A percentile compares a stretch with the other conserved stretches of the same genome.
Evolutionary conservation across 225 moss, liverwort and hornwort species (phyloP).

Genomic region (Physcomitrium patens): DNA sequence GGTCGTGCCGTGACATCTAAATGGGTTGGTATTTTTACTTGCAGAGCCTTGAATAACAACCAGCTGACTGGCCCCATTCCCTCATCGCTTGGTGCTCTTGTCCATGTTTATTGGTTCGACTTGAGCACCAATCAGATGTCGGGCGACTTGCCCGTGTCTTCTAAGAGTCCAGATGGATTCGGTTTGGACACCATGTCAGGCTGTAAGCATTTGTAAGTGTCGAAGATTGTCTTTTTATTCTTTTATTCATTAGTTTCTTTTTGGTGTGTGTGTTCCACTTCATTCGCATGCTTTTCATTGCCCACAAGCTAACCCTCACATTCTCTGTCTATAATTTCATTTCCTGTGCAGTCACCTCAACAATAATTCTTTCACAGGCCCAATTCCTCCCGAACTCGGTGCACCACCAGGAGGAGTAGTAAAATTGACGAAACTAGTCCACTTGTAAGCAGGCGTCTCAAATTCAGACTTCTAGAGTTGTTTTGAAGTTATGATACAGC

Average conservation of each 20-base stretch:
- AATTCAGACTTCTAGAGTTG: not conserved
- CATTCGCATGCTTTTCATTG: not conserved
- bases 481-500: no score
- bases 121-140: conserved; percentile 54
- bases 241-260: no score
- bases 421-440: conserved; percentile 34
- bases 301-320: not conserved
- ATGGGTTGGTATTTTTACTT: not conserved
- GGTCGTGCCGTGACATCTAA: not conserved
- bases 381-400: conserved; percentile 46
- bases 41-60: conserved; percentile 59
- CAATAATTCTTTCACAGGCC: conserved; percentile 53
- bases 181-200: conserved; percentile 45
- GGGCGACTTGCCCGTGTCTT: conserved; percentile 48
- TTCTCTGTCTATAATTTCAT: not conserved
- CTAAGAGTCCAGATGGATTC: conserved; percentile 18
- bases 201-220: conserved; percentile 45
- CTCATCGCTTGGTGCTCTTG: conserved; percentile 43
- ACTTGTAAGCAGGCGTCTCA: conserved; percentile 44
- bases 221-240: not conserved
- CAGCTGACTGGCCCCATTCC: conserved; percentile 37
- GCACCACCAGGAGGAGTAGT: conserved; percentile 31
- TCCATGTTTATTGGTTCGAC: conserved; percentile 46
- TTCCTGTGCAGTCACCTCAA: conserved; percentile 53
- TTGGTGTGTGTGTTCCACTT: no score